Evolutionary conservation across 2,329 filamentous ascomycete species (phyloP).

Genomic region (Podosphaera fusca): DNA sequence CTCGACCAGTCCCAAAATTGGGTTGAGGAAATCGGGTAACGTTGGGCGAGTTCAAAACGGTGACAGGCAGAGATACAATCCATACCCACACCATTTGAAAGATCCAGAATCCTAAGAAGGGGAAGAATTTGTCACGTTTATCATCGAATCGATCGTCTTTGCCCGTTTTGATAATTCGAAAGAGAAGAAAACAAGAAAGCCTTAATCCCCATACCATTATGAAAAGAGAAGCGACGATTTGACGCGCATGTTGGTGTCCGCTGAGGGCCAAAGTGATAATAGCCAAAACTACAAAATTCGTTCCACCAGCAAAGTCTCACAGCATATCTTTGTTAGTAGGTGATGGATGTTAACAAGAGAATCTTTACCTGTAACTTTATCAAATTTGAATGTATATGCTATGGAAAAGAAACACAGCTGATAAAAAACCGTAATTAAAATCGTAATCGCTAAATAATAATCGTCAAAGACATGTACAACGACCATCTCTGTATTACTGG

Average conservation of each 20-base stretch:
- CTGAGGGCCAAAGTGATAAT: constrained; percentile 40
- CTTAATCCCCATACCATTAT: constrained; percentile 42
- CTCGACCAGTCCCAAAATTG: constrained; percentile 36
- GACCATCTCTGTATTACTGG: constrained; percentile 5
- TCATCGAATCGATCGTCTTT: constrained; percentile 52
- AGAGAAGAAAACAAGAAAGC: constrained; percentile 42
- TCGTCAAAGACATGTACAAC: constrained; percentile 37
- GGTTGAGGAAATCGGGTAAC: constrained; percentile 32
- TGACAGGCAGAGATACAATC: constrained; percentile 46
- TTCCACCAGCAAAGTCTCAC: constrained; percentile 43
- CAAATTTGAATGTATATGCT: constrained; percentile 42
- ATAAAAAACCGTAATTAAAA: constrained; percentile 44
- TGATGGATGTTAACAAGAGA: neutral
- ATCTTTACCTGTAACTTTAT: constrained; percentile 37
- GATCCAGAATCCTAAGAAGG: constrained; percentile 49
- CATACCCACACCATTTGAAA: constrained; percentile 52
- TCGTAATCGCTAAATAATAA: constrained; percentile 47
- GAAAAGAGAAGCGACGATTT: constrained; percentile 39
- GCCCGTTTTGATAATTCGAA: constrained; percentile 45
- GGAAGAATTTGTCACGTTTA: constrained; percentile 45
- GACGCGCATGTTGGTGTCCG: constrained; percentile 31
- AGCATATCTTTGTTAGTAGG: neutral
- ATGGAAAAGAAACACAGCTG: constrained; percentile 48
- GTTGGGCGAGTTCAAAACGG: constrained; percentile 42
- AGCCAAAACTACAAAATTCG: constrained; percentile 42